Conservation (phyloP, 2,329 filamentous ascomycete species). For the Coleophoma crateriformis region DNA sequence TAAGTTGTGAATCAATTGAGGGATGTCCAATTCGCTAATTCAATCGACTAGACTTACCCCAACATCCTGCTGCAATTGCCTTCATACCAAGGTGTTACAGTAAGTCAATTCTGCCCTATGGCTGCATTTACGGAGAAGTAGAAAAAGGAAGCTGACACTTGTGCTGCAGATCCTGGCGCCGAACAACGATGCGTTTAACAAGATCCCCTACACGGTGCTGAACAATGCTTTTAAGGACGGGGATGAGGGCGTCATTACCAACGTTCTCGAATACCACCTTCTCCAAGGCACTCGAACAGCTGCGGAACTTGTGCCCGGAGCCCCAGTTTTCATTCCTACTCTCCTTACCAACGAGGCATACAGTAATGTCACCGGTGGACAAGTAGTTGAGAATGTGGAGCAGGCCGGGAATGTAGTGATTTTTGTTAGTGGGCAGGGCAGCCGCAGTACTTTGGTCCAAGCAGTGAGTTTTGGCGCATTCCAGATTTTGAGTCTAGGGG, state of each 20-base stretch:
- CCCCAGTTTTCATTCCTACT: constrained; percentile 36
- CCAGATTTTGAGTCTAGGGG: background rate
- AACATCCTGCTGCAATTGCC: constrained; percentile 38
- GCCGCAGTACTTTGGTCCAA: constrained; percentile 34
- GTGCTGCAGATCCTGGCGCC: constrained; percentile 29
- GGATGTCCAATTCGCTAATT: constrained; percentile 5
- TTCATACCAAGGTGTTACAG: constrained; percentile 37
- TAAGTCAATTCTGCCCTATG: constrained; percentile 18
- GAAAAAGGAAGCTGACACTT: no score
- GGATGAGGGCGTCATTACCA: constrained; percentile 32
- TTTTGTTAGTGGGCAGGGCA: constrained; percentile 34
- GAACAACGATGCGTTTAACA: constrained; percentile 28
- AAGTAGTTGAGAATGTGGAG: constrained; percentile 36
- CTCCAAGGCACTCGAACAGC: constrained; percentile 24
- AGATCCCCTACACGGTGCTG: constrained; percentile 28
- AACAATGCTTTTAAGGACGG: constrained; percentile 22
- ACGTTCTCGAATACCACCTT: constrained; percentile 29
- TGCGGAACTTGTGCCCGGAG: constrained; percentile 21
- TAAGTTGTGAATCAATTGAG: constrained; percentile 13
- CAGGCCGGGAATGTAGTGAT: constrained; percentile 36
- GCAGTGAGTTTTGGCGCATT: constrained; percentile 12
- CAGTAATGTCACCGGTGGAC: constrained; percentile 44
- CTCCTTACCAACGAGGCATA: constrained; percentile 35
- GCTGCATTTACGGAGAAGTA: no score
- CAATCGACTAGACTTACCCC: constrained; percentile 34